Percentiles rank a stretch among this genome's conserved stretches.
These are phyloP conservation scores for Ogataea corticis DNA, from an alignment of 805 yeast species.

Conservation along the genomic window DNA sequence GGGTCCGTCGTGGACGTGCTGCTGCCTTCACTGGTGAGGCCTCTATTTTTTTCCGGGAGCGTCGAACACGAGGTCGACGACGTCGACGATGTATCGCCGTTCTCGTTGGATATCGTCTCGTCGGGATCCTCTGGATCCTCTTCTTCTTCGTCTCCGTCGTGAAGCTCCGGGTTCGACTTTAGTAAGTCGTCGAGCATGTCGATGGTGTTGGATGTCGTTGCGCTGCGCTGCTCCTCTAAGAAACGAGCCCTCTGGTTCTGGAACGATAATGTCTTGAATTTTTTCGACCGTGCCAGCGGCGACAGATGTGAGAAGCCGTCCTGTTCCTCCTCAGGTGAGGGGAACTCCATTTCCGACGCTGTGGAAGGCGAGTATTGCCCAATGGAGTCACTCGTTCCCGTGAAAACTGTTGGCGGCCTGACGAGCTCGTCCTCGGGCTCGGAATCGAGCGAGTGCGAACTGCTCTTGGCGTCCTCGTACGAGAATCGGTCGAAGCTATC, in stretches of 20 bases:
- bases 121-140: conserved; percentile 18
- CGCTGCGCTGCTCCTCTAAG: conserved; percentile 15
- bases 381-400: conserved; percentile 24
- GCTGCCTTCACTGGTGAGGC: conserved; percentile 1
- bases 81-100: conserved; percentile 19
- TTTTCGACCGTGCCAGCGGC: conserved; percentile 9
- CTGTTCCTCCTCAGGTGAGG: neutral
- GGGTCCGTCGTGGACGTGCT: conserved; percentile 1
- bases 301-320: conserved; percentile 2
- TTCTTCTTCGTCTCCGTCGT: conserved; percentile 8
- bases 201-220: conserved; percentile 29
- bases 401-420: conserved; percentile 11
- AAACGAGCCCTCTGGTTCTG: conserved; percentile 24
- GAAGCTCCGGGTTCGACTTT: conserved; percentile 8
- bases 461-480: conserved; percentile 11
- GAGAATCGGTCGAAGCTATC: conserved; percentile 18
- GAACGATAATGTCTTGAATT: conserved; percentile 21
- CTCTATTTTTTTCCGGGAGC: conserved; percentile 2
- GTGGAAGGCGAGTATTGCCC: conserved; percentile 32
- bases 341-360: conserved; percentile 16
- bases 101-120: conserved; percentile 5
- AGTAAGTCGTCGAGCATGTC: conserved; percentile 34
- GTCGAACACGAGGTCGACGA: conserved; percentile 27
- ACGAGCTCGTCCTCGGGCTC: neutral
- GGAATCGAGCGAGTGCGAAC: neutral